A percentile compares a stretch with the other conserved stretches of the same genome.
Evolutionary conservation across 2,329 filamentous ascomycete species (phyloP).

Genomic region (Fusarium cyanostomum): DNA sequence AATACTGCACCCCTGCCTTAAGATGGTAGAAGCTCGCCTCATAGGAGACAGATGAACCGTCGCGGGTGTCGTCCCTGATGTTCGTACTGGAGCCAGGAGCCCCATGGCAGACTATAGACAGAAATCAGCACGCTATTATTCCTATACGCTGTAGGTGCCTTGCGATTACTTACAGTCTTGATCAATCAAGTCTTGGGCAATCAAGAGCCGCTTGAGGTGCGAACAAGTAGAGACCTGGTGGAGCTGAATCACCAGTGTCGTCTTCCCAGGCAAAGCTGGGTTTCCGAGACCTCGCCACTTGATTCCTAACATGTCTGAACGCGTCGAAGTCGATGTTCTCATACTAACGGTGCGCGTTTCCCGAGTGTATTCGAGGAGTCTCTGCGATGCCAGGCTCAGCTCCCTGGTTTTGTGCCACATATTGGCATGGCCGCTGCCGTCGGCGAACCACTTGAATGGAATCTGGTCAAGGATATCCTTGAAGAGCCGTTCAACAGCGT

Average conservation of each 20-base stretch:
- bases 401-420: background rate
- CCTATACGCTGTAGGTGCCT: no score
- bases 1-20: background rate
- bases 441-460: background rate
- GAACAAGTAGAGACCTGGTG: background rate
- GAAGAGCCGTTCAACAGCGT: background rate
- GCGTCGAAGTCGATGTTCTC: background rate
- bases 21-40: background rate
- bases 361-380: background rate
- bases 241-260: background rate
- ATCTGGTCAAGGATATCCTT: constrained; percentile 1
- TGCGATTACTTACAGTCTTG: background rate
- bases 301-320: no score
- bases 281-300: no score
- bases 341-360: no score
- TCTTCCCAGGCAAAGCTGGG: no score
- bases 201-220: background rate
- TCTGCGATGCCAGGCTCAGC: background rate
- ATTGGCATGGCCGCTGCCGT: background rate
- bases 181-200: no score
- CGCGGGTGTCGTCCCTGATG: background rate
- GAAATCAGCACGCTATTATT: background rate
- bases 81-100: no score
- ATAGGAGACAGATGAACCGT: background rate
- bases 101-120: background rate